Percentiles rank a stretch among this genome's conserved stretches.
These are phyloP conservation scores for Beta macrorhiza DNA, from an alignment of 179 eudicot species.

Conservation along the genomic window DNA sequence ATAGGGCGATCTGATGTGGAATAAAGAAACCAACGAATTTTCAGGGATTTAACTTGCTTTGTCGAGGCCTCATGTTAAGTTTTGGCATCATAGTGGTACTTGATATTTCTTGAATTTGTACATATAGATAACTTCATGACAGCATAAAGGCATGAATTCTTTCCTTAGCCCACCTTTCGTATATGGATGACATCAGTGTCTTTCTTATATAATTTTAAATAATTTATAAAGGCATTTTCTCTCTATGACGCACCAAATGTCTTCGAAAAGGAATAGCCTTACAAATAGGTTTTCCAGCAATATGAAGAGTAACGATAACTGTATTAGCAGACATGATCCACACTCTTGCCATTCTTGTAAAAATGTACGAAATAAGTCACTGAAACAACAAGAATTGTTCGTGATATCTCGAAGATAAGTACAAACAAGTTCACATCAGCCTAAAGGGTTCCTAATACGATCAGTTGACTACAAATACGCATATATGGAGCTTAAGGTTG, in stretches of 20 bases:
- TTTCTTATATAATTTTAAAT: not conserved
- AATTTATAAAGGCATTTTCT: not conserved
- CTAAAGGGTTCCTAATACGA: not conserved
- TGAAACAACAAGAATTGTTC: not conserved
- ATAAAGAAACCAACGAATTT: too few relatives aligned
- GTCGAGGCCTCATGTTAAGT: not conserved
- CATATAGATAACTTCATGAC: not conserved
- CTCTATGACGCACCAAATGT: not conserved
- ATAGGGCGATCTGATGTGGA: too few relatives aligned
- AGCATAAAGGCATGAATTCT: not conserved
- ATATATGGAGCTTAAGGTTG: not conserved
- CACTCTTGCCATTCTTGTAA: not conserved
- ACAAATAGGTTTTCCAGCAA: not conserved
- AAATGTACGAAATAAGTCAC: not conserved
- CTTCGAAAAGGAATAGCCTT: not conserved
- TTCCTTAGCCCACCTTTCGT: not conserved
- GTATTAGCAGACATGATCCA: not conserved
- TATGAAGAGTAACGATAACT: not conserved
- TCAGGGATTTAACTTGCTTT: too few relatives aligned
- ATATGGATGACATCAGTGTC: not conserved
- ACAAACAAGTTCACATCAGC: not conserved
- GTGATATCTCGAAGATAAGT: not conserved
- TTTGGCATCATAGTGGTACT: not conserved
- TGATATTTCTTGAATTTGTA: not conserved
- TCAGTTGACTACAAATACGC: not conserved